These are phyloP conservation scores for Phyllosticta paracitricarpa DNA, from an alignment of 2,329 filamentous ascomycete species.

Conservation along the genomic window DNA sequence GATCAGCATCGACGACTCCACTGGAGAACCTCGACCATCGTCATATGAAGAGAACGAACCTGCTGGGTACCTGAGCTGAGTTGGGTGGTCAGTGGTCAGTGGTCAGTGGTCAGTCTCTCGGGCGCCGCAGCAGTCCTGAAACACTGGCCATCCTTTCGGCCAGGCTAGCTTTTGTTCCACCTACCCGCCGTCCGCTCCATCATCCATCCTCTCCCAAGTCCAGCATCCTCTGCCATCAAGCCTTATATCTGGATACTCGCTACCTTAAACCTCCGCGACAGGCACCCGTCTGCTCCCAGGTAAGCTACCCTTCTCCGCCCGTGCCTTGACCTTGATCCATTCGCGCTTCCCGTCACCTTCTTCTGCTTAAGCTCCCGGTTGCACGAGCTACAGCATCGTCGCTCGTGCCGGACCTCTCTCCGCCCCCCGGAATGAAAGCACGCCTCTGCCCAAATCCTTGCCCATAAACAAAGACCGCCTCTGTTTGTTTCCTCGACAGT, in stretches of 20 bases:
- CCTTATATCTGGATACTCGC: neutral
- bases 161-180: neutral
- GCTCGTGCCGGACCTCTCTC: neutral
- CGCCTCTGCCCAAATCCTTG: neutral
- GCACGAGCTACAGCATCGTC: neutral
- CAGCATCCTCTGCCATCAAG: neutral
- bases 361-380: neutral
- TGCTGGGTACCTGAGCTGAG: too few relatives aligned
- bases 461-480: neutral
- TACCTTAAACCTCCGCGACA: neutral
- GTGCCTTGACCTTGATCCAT: slow-evolving; percentile 1
- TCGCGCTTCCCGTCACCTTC: slow-evolving; percentile 4
- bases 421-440: neutral
- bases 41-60: too few relatives aligned
- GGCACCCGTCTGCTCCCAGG: neutral
- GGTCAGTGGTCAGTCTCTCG: neutral
- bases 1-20: too few relatives aligned
- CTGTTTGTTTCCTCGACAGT: slow-evolving; percentile 12
- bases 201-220: neutral
- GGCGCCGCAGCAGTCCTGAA: neutral
- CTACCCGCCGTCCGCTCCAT: neutral
- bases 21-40: too few relatives aligned
- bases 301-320: neutral
- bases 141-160: slow-evolving; percentile 4
- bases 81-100: too few relatives aligned